Base-by-base conservation (phyloP, 2,329 filamentous ascomycete species). In the Cadophora sp. region DNA sequence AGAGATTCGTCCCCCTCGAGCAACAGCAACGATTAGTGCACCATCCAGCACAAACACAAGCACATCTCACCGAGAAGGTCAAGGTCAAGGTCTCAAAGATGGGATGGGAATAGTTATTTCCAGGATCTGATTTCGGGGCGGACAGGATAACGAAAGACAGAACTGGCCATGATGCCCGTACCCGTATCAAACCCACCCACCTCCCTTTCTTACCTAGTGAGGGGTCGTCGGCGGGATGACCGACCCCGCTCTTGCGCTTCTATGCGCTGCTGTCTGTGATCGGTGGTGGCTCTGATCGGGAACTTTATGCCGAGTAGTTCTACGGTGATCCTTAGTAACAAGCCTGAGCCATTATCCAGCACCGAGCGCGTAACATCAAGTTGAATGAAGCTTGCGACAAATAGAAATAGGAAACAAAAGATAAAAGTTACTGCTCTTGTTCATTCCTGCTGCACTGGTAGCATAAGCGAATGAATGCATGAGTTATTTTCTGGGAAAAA, bases 71-170 rank as follows among this genome's bases (percentile, higher is more conserved):
- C 14, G 4, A 7, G 27, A 53, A 22, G n/a, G n/a, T n/a, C n/a
- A n/a, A n/a, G n/a, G n/a, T n/a, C n/a, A n/a, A 6, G 13, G 13
- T 11, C 18, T 33, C 50, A 33, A 53, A 33, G 50, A 53, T 30
- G 50, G 50, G 50, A 53, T 53, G 36, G 36, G 50, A 33, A 53
- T 53, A 24, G 50, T 24, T 53, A 33, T 53, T 33, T 53, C 11
- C 11, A 51, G 48, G 20, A 39, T n/a, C 27, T 30, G 27, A 30
- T 51, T 51, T 51, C 48, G 22, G 3, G 48, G 11, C 27, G 27
- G 27, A 30, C 27, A 30, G 27, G 27, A 3, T 6, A 13, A n/a
- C n/a, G n/a, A n/a, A n/a, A n/a, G n/a, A n/a, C n/a, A n/a, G n/a
- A n/a, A n/a, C n/a, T n/a, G 48, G 11, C 16, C 48, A 51, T 3